These are phyloP conservation scores for Colletotrichum filicis DNA, from an alignment of 2,329 filamentous ascomycete species.

Conservation along the genomic window DNA sequence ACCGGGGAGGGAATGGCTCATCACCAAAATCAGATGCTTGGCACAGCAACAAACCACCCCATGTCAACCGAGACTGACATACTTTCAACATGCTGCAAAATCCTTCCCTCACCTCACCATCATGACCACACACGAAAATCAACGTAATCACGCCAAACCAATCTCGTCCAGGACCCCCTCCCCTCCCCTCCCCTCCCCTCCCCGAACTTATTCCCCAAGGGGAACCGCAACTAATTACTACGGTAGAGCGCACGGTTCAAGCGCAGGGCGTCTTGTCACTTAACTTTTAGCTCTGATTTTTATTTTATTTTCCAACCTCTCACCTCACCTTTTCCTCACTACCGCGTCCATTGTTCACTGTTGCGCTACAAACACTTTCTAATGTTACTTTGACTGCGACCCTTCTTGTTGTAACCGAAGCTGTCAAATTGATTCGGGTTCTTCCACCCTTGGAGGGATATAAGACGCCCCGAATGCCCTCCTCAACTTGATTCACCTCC, in stretches of 20 bases:
- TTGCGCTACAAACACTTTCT: neutral
- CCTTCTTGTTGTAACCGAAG: neutral
- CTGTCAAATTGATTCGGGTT: neutral
- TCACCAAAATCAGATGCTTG: neutral
- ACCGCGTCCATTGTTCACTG: too few relatives aligned
- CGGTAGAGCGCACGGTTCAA: constrained; percentile 15
- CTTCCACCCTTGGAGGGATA: constrained; percentile 10
- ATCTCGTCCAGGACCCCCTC: neutral
- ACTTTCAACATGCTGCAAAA: neutral
- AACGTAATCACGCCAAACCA: constrained; percentile 16
- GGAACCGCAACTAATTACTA: neutral
- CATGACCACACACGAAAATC: neutral
- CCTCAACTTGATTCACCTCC: neutral
- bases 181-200: too few relatives aligned
- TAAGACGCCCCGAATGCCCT: constrained; percentile 32
- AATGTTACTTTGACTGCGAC: constrained; percentile 18
- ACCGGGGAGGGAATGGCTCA: neutral
- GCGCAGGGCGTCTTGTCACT: constrained; percentile 12
- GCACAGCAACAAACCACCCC: neutral
- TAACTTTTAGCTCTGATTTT: neutral
- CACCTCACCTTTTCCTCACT: neutral
- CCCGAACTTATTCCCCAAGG: neutral
- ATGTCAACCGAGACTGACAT: constrained; percentile 5
- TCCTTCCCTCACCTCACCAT: neutral
- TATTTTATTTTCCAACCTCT: neutral